Evolutionary conservation across 805 yeast species (phyloP), one percentile per base, ranked within the genome.

Genomic region (Barnettozyma populi): DNA sequence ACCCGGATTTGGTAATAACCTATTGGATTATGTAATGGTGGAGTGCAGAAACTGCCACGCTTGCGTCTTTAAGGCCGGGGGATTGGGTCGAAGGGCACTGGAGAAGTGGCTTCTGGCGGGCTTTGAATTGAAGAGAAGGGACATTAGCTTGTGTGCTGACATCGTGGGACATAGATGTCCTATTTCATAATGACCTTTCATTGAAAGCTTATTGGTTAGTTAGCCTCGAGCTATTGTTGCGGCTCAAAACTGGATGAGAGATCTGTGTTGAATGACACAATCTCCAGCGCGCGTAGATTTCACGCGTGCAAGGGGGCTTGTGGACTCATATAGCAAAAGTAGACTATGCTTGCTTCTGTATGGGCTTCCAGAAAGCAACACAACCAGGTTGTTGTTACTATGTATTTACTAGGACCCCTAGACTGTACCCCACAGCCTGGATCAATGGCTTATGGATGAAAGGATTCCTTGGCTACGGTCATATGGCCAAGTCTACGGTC

Each of bases 391-490:
- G 8, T 3, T 3, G 3, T 7, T 7, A 4, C 3, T 7, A 10
- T 29, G 32, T 14, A 11, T 11, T 11, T 11, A 13, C 11, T 11
- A 29, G 16, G 32, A 29, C 32, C 32, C 32, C 32, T 29, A 29
- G 16, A 18, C 23, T 35, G 37, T 20, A 13, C 41, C 41, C 25
- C 41, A 37, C 41, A 23, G 18, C 21, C 18, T 37, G 41, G 41
- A 37, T 37, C 41, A 21, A 37, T 16, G 41, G 41, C 18, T 23
- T 18, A n/a, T 37, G 41, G 41, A 37, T 37, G 41, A 37, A 37
- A 21, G 41, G 41, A 14, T 16, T 18, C 13, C 18, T 35, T 14
- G 32, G 32, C 7, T 9, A 29, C 13, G 32, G 32, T 29, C 32
- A 29, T 29, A 29, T 29, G 32, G 32, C 32, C 32, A 29, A 29